These are phyloP conservation scores for Penicillium nucicola DNA, from an alignment of 495 filamentous ascomycete species.

Conservation along the genomic window DNA sequence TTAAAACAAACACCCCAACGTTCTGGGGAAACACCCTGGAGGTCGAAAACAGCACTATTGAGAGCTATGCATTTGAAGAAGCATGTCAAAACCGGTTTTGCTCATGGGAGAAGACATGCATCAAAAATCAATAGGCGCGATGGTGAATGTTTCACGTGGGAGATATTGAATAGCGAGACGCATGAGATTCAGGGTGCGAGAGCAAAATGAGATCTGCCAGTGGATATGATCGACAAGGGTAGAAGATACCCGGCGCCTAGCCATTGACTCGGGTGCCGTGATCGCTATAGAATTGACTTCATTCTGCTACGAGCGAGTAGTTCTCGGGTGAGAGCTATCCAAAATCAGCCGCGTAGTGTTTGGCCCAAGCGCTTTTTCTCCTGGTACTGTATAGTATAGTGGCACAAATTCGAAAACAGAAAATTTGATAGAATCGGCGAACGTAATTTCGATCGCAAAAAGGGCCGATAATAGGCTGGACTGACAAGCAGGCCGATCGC, in stretches of 20 bases:
- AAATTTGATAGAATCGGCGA: neutral
- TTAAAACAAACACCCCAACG: too few species aligned
- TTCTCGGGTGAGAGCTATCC: constrained; percentile 11
- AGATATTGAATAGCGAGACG: neutral
- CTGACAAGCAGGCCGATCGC: constrained; percentile 5
- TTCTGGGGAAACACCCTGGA: neutral
- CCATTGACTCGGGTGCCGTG: neutral
- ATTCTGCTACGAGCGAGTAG: too few species aligned
- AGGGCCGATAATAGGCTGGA: neutral
- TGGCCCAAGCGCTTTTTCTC: constrained; percentile 11
- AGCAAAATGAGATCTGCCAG: constrained; percentile 10
- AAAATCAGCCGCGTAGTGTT: constrained; percentile 1
- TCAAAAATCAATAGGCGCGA: neutral
- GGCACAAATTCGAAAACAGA: constrained; percentile 5
- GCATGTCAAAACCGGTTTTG: constrained; percentile 8
- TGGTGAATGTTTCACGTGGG: neutral
- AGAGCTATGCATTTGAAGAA: constrained; percentile 5
- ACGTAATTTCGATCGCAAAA: neutral
- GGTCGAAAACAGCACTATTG: neutral
- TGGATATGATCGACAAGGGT: constrained; percentile 20
- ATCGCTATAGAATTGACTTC: neutral
- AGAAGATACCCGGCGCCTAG: neutral
- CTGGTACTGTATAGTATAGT: neutral
- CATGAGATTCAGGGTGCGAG: neutral
- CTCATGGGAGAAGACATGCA: constrained; percentile 4